Evolutionary conservation across 1,284 basidiomycete species (phyloP), one percentile per base, ranked within the genome.

Genomic region (Kalmanozyma brasiliensis): DNA sequence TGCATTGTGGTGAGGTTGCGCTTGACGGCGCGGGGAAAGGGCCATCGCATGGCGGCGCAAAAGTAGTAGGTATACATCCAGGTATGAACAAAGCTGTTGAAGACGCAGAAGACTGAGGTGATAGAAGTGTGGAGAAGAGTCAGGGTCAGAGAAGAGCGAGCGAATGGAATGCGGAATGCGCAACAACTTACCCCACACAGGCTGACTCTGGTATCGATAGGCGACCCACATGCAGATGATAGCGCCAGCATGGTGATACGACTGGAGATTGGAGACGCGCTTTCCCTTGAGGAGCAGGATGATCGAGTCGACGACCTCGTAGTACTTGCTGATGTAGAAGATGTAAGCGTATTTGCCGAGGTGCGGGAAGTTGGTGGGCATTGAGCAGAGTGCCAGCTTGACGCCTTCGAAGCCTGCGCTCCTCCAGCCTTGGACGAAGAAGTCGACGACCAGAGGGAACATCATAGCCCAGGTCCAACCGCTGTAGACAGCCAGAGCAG

Each of bases 221-320:
- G 74, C 82, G 41, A 79, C 68, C 75, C 78, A 82, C 78, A 83
- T 82, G 69, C 73, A 76, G 45, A 80, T 60, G 61, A 83, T 77
- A 6, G 80, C 80, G 13, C 81, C 78, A 8, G 79, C 76, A 30
- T 77, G 75, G 44, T 78, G 79, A 45, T 79, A 78, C 22, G 72
- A 70, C 56, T 80, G 77, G n/a, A 78, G 59, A 41, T 79, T 60
- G n/a, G 78, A 76, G 26, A 82, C 66, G 38, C 68, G 71, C 49
- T 81, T 82, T 10, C 82, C 82, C 69, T 83, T 82, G 46, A 79
- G 58, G 7, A 82, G 72, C 22, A 83, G 67, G 49, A 83, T 80
- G 38, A 78, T 44, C 43, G 77, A 81, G 57, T 83, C 82, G 42
- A 82, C 38, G 13, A 76, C 74, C 22, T 77, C 73, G 62, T 77